Conservation (phyloP, 805 yeast genomes). For the Hanseniaspora hatyaiensis region DNA sequence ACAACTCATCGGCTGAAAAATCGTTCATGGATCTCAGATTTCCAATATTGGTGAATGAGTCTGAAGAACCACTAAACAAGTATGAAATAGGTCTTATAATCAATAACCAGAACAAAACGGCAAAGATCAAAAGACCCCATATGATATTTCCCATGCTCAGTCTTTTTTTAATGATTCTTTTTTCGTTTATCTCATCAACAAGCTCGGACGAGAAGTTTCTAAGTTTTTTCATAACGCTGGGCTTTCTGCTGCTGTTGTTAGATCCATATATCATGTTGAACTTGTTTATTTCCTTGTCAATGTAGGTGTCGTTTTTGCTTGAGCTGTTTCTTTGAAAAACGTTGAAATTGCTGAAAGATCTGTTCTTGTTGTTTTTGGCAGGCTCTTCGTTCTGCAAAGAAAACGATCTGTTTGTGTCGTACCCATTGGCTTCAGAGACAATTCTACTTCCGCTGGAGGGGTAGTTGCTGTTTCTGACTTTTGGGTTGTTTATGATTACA, state of each 20-base stretch:
- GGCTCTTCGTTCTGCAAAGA: slow-evolving; percentile 1
- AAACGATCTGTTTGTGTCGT: slow-evolving; percentile 15
- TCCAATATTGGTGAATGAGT: background rate
- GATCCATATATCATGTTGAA: slow-evolving; percentile 17
- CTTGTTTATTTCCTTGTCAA: slow-evolving; percentile 16
- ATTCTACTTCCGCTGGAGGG: background rate
- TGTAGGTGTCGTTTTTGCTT: slow-evolving; percentile 14
- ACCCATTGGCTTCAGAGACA: slow-evolving; percentile 3
- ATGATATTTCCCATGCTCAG: slow-evolving; percentile 1
- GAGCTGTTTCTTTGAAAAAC: slow-evolving; percentile 13
- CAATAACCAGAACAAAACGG: slow-evolving; percentile 9
- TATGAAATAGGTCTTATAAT: slow-evolving; percentile 11
- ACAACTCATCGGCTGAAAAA: slow-evolving; percentile 4
- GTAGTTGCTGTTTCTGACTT: slow-evolving; percentile 2
- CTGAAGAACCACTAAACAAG: background rate
- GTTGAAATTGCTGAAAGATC: slow-evolving; percentile 14
- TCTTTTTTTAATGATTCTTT: slow-evolving; percentile 4
- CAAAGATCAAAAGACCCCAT: slow-evolving; percentile 5
- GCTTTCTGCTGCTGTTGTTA: slow-evolving; percentile 10
- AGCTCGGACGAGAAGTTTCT: slow-evolving; percentile 13
- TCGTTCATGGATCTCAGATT: slow-evolving; percentile 1
- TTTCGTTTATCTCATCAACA: slow-evolving; percentile 11
- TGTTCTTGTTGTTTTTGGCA: background rate
- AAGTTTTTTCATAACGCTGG: slow-evolving; percentile 13
- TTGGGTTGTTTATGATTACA: slow-evolving; percentile 13